Evolutionary conservation across 2,329 filamentous ascomycete species (phyloP), one percentile per base, ranked within the genome.

Genomic region (Aspergillus ustus): DNA sequence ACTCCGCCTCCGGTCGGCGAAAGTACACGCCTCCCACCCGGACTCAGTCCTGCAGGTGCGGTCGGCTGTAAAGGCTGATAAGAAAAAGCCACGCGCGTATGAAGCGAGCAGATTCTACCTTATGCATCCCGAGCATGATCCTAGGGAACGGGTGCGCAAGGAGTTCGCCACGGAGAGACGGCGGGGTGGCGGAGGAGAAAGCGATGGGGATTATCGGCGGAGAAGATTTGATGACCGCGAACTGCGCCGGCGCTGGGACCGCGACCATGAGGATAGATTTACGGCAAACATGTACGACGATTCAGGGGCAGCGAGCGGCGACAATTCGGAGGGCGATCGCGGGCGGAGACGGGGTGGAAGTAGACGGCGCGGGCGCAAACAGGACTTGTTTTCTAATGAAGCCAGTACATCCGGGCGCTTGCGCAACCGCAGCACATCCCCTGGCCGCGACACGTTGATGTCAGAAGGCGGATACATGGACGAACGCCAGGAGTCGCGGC

Each of bases 61-160:
- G 52, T 84, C 91, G 63, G 90, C 93, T 0, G 85, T 93, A 6
- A 82, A 84, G 28, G 84, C 87, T 22, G 95, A 99, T 78, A 89
- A 84, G 73, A 99, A 99, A 78, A 85, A 88, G 70, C 85, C 82
- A 48, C 89, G 91, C 45, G 94, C 95, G 1, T 87, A 92, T 11
- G 85, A 90, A 54, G 85, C 91, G 63, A 98, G 94, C 77, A 86
- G 92, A 13, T 98, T 96, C 80, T 99, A 99, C 74, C 87, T 97
- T 40, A 85, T 95, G 70, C 91, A 98, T 69, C 94, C 94, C 1
- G 91, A 97, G 69, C 88, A 93, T 73, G 93, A 97, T 70, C 92
- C 90, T 2, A 88, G 89, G 67, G 92, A 91, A 78, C 85, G 87
- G 56, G 81, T 88, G 64, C 84, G 88, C 62, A 83, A 82, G 61